Conservation (phyloP, 1,284 basidiomycete species). For the Sanghuangporus weigelae region DNA sequence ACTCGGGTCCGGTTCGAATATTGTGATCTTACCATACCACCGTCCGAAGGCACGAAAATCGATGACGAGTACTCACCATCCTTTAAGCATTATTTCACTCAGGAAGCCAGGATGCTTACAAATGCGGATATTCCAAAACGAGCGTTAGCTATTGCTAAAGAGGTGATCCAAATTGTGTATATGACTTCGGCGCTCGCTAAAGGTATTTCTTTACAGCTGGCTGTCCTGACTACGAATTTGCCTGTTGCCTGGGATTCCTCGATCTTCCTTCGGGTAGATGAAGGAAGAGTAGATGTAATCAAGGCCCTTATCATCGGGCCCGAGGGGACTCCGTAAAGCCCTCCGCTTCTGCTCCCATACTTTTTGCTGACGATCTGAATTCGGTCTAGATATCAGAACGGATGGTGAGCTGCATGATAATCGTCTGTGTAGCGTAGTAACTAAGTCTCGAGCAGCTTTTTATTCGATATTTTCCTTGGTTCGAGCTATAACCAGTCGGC, state of each 20-base stretch:
- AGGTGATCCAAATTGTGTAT: constrained; percentile 41
- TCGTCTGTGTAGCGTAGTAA: not conserved
- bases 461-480: constrained; percentile 91
- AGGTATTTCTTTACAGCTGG: constrained; percentile 51
- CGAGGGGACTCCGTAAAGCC: constrained; percentile 79
- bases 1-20: constrained; percentile 78
- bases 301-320: constrained; percentile 88
- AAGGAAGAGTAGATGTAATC: constrained; percentile 84
- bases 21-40: constrained; percentile 67
- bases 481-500: constrained; percentile 76
- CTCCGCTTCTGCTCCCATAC: constrained; percentile 1
- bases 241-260: constrained; percentile 89
- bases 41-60: constrained; percentile 28
- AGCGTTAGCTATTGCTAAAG: constrained; percentile 87
- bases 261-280: constrained; percentile 82
- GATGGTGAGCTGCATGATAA: constrained; percentile 49
- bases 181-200: constrained; percentile 1
- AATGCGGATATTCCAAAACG: constrained; percentile 80
- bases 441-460: constrained; percentile 36
- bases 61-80: constrained; percentile 52
- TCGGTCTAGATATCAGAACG: constrained; percentile 65
- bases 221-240: constrained; percentile 83
- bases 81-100: constrained; percentile 76
- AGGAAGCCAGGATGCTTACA: constrained; percentile 74
- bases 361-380: constrained; percentile 4